These are phyloP conservation scores for Coemansia sp. DNA, from an alignment of 371 early-diverging fungal genomes.

Conservation along the genomic window DNA sequence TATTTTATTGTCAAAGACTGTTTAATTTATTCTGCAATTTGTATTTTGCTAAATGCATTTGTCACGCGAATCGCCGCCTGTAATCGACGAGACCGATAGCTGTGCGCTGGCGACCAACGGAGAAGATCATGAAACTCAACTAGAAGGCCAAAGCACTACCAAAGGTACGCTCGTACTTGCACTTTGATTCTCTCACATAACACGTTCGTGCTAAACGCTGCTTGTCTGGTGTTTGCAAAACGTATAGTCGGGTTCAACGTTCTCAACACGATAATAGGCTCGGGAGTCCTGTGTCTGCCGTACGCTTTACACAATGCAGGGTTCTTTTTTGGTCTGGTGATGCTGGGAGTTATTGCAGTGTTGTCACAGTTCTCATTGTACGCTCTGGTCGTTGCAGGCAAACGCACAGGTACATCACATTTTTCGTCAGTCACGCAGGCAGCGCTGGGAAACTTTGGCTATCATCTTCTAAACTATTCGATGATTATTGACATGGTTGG, in stretches of 20 bases:
- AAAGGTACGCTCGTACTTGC: slow-evolving; percentile 2
- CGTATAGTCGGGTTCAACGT: slow-evolving; percentile 57
- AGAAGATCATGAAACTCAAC: neutral
- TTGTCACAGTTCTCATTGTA: slow-evolving; percentile 75
- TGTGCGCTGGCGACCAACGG: neutral
- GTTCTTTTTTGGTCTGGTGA: slow-evolving; percentile 63
- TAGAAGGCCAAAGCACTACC: slow-evolving; percentile 22
- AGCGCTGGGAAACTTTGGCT: slow-evolving; percentile 70
- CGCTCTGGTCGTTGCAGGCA: slow-evolving; percentile 66
- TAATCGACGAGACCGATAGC: neutral
- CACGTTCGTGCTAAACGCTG: neutral
- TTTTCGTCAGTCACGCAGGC: slow-evolving; percentile 71
- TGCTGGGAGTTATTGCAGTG: slow-evolving; percentile 62
- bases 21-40: neutral
- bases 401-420: slow-evolving; percentile 64
- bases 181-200: neutral
- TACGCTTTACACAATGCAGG: slow-evolving; percentile 69
- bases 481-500: slow-evolving; percentile 77
- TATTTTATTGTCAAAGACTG: too few species aligned
- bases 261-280: slow-evolving; percentile 75
- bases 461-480: slow-evolving; percentile 65
- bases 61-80: neutral
- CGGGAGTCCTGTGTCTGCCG: slow-evolving; percentile 66
- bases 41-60: neutral
- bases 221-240: neutral